Evolutionary conservation across 345 rosid genomes (phyloP), one percentile per base, ranked within the genome.

Genomic region (Rhizophora apiculata): DNA sequence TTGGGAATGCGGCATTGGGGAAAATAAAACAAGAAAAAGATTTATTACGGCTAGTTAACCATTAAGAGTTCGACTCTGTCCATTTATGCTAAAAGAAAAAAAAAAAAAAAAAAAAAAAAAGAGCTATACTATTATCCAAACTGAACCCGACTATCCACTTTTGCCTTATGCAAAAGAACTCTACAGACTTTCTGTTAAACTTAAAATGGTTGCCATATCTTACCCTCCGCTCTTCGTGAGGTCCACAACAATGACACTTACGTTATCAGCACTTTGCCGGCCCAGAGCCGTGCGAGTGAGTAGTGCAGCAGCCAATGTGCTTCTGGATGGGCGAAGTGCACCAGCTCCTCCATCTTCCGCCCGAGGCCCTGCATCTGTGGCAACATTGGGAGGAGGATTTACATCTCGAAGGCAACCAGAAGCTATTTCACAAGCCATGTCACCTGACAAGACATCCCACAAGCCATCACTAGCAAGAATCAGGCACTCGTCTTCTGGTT

Each of bases 281-380:
- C 87, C 94, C 74, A 92, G 68, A 43, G 97, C 97, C 51, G 89
- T 84, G 52, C 88, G 88, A 26, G 97, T 82, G 64, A 89, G 84
- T 75, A 89, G 69, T 4, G 91, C 79, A 29, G 96, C 91, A 13
- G 94, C 92, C 63, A 85, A 72, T 5, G 64, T 80, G 64, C 85
- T 88, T 65, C 83, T 79, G 6, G 91, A 74, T 48, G 86, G 88
- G 77, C 79, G 74, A 30, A 80, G 60, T 36, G 75, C 61, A 21
- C 54, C 72, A 29, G 27, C 70, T 37, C 59, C 71, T 24, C 78
- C 83, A 26, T 71, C 81, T 52, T 72, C 84, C 3, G 32, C 60
- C 20, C 1, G 69, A 13, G 79, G 55, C 51, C 75, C 69, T 1
- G 51, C 64, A 37, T 71, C 16, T 4, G 49, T 81, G 19, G 55